These are phyloP conservation scores for Pestalotiopsis sp. DNA, from an alignment of 2,329 filamentous ascomycete species.

Conservation along the genomic window DNA sequence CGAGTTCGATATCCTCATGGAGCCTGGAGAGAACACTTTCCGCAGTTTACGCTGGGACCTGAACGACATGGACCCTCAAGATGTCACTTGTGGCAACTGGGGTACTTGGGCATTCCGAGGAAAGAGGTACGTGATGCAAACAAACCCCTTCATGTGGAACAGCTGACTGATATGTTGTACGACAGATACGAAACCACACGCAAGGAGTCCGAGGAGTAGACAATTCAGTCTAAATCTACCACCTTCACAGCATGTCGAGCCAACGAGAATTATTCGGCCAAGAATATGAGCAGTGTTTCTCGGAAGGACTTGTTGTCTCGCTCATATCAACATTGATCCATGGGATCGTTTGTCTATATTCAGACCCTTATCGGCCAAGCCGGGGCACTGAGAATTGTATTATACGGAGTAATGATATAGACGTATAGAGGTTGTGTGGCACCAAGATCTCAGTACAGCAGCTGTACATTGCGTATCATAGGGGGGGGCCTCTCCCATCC, in stretches of 20 bases:
- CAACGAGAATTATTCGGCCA: background rate
- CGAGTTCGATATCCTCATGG: constrained; percentile 87
- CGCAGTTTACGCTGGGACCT: constrained; percentile 94
- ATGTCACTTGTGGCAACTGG: constrained; percentile 95
- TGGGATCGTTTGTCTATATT: background rate
- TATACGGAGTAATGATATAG: background rate
- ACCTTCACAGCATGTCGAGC: background rate
- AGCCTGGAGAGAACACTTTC: constrained; percentile 93
- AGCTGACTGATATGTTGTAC: constrained; percentile 30
- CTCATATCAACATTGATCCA: background rate
- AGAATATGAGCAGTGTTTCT: background rate
- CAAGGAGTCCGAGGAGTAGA: constrained; percentile 39
- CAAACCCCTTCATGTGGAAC: background rate
- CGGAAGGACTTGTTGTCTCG: background rate
- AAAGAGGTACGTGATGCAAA: constrained; percentile 71
- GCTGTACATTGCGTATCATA: background rate
- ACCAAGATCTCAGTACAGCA: background rate
- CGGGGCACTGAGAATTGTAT: background rate
- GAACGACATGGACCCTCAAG: constrained; percentile 92
- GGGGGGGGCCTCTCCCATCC: background rate
- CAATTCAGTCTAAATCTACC: background rate
- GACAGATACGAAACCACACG: constrained; percentile 63
- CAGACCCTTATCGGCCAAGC: background rate
- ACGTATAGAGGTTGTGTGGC: background rate
- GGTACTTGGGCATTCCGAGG: constrained; percentile 96